Conservation (phyloP, 345 rosid genomes). For the Eutrema heterophyllum region DNA sequence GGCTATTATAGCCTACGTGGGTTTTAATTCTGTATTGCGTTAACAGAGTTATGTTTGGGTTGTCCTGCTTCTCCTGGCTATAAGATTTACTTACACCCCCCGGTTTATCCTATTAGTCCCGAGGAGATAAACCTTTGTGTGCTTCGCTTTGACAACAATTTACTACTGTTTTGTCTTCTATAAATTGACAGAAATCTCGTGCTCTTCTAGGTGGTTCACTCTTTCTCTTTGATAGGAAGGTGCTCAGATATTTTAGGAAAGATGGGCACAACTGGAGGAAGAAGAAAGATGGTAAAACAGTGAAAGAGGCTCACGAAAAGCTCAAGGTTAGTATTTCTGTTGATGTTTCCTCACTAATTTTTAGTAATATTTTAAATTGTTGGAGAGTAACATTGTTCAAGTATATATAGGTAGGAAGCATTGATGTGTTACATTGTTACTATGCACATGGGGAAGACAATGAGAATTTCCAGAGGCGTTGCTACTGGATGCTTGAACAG, state of each 20-base stretch:
- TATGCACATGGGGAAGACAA: constrained; percentile 93
- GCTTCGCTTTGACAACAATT: not conserved
- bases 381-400: constrained; percentile 11
- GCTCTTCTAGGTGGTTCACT: constrained; percentile 73
- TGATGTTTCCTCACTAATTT: not conserved
- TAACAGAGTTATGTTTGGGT: not conserved
- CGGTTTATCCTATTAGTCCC: not conserved
- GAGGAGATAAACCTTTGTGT: not conserved
- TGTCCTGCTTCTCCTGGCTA: not conserved
- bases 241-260: constrained; percentile 78
- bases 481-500: constrained; percentile 97
- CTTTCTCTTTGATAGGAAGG: constrained; percentile 82
- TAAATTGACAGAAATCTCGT: constrained; percentile 22
- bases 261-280: constrained; percentile 95
- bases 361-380: not conserved
- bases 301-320: constrained; percentile 97
- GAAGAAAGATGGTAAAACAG: constrained; percentile 93
- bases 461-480: constrained; percentile 77
- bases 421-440: constrained; percentile 90
- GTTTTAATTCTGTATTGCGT: not conserved
- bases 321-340: constrained; percentile 71
- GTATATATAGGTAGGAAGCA: constrained; percentile 62
- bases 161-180: not conserved
- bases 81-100: not conserved
- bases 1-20: not conserved